These are phyloP conservation scores for Globisporangium cederbergense DNA, from an alignment of 352 stramenopile genomes.

Conservation along the genomic window DNA sequence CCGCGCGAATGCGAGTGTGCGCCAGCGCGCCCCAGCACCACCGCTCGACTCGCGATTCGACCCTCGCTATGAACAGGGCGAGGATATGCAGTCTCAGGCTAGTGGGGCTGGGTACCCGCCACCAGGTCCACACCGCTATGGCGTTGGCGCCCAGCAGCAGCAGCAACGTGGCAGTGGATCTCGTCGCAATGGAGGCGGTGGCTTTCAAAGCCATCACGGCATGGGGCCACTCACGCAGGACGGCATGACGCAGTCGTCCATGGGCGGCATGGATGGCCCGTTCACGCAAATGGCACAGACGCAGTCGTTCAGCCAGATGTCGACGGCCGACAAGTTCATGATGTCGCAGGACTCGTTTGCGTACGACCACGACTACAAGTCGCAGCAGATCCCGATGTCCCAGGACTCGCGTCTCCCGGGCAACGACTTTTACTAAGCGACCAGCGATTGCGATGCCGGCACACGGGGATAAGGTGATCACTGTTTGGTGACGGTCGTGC, in stretches of 20 bases:
- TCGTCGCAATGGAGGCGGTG: constrained; percentile 26
- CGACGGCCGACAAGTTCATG: constrained; percentile 67
- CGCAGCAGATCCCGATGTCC: constrained; percentile 79
- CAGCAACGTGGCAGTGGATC: constrained; percentile 27
- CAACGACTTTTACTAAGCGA: constrained; percentile 69
- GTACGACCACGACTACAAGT: constrained; percentile 82
- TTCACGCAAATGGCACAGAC: constrained; percentile 81
- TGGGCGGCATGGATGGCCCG: constrained; percentile 55
- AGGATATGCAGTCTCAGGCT: constrained; percentile 16
- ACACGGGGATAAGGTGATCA: neutral
- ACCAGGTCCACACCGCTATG: constrained; percentile 34
- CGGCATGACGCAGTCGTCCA: constrained; percentile 61
- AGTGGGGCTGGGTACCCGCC: constrained; percentile 32
- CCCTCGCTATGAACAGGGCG: constrained; percentile 66
- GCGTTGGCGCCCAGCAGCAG: constrained; percentile 13
- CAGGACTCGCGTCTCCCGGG: constrained; percentile 53
- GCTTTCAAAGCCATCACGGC: constrained; percentile 18
- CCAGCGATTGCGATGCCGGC: neutral
- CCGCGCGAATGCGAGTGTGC: constrained; percentile 31
- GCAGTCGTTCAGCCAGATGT: constrained; percentile 85
- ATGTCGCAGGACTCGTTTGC: constrained; percentile 84
- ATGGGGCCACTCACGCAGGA: constrained; percentile 78
- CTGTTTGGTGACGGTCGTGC: too few relatives aligned
- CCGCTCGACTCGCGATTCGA: constrained; percentile 85
- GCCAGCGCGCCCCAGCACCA: constrained; percentile 51